phyloP scores from a whole-genome alignment of 768 basidiomycete genomes.

The Chiua virens region DNA sequence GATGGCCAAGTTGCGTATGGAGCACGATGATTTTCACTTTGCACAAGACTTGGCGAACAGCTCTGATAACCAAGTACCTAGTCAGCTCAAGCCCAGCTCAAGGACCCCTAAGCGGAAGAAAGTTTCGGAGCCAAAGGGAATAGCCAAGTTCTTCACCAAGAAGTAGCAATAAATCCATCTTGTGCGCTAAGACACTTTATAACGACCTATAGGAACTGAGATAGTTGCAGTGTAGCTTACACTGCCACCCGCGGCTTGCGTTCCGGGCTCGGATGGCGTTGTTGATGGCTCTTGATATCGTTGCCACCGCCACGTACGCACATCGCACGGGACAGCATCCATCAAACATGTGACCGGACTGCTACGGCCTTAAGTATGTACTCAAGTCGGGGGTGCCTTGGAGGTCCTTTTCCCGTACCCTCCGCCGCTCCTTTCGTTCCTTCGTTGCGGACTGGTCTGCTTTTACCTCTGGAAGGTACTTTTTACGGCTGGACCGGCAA shows the following conservation, averaged over 20 bases:
- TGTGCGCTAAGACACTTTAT: background rate
- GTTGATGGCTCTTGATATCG: constrained; percentile 18
- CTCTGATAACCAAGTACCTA: constrained; percentile 13
- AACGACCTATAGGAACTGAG: no score
- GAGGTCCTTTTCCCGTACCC: constrained; percentile 11
- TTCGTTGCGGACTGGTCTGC: constrained; percentile 37
- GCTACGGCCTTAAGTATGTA: background rate
- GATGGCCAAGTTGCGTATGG: constrained; percentile 50
- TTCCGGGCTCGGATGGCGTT: constrained; percentile 2
- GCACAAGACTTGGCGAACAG: constrained; percentile 71
- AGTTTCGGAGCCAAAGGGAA: constrained; percentile 35
- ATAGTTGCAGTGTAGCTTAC: no score
- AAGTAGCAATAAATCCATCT: constrained; percentile 19
- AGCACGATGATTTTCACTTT: constrained; percentile 90
- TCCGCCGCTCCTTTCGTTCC: constrained; percentile 20
- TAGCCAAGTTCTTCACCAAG: constrained; percentile 48
- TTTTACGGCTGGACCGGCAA: constrained; percentile 26
- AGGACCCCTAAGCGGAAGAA: constrained; percentile 33
- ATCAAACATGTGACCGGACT: constrained; percentile 5
- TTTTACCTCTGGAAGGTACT: constrained; percentile 31
- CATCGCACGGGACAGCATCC: constrained; percentile 9
- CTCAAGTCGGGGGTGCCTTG: background rate
- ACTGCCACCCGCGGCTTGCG: no score
- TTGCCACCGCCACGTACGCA: constrained; percentile 1
- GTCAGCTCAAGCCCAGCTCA: constrained; percentile 10